These are phyloP conservation scores for Lophium mytilinum DNA, from an alignment of 495 filamentous ascomycete genomes.

Conservation along the genomic window DNA sequence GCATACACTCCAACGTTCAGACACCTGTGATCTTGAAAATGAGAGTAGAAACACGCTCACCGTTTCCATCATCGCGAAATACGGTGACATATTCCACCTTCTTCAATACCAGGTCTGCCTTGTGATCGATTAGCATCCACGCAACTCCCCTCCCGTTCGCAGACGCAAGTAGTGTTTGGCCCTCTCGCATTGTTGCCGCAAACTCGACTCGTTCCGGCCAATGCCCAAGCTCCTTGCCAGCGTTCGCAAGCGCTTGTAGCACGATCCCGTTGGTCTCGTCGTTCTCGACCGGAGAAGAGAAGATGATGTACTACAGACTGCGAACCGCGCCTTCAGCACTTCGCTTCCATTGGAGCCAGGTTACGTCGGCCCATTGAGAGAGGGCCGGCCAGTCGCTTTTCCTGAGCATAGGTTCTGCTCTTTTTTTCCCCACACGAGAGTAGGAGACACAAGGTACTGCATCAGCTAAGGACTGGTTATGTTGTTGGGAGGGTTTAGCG, in stretches of 20 bases:
- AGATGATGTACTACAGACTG: background rate
- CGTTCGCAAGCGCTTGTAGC: background rate
- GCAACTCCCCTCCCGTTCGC: background rate
- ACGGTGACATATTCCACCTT: background rate
- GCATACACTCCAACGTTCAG: no score
- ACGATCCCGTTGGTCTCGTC: background rate
- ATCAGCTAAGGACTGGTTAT: no score
- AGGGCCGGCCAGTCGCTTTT: background rate
- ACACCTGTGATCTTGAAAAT: background rate
- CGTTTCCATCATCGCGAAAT: background rate
- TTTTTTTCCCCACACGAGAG: no score
- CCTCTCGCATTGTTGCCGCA: background rate
- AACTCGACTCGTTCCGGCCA: background rate
- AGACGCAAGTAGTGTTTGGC: background rate
- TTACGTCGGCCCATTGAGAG: background rate
- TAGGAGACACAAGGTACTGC: no score
- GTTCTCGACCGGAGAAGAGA: background rate
- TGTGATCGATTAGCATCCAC: background rate
- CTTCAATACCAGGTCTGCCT: background rate
- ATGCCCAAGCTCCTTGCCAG: background rate
- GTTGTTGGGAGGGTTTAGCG: no score
- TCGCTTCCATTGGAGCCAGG: background rate
- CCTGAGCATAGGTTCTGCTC: no score
- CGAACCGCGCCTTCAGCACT: background rate
- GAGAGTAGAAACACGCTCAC: background rate